Base-by-base conservation (phyloP, 495 filamentous ascomycete species). In the Usnea hakonensis region DNA sequence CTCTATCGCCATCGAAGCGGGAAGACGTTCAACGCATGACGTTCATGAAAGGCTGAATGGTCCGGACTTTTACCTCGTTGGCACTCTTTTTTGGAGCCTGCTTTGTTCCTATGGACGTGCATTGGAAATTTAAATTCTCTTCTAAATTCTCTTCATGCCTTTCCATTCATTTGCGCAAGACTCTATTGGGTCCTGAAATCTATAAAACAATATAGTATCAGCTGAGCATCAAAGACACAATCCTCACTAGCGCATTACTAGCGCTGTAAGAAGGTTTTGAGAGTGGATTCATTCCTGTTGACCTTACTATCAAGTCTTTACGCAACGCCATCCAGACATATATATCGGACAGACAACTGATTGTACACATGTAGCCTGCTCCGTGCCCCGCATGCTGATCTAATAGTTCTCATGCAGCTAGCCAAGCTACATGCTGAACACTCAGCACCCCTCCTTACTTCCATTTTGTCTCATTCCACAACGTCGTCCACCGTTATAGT, bases 371-470 rank as follows among this genome's bases (percentile, higher is more conserved):
- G n/a, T n/a, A n/a, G n/a, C n/a, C n/a, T 32, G 46, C 2, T 30
- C 5, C 23, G 23, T 50, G 46, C 46, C 46, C 46, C 14, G 19
- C 46, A 50, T 17, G 26, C 46, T 50, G 23, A 30, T 26, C 10
- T 30, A 32, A 30, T 0, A 16, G 2, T 50, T 50, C 14, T 30
- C 0, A 50, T 50, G 46, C 26, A 50, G 17, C 26, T 50, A 30
- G 26, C 13, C 26, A 11, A 28, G 44, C 8, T 14, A 5, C 26
- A 4, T 7, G 40, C n/a, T 43, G 40, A n/a, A 3, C 40, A n/a
- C n/a, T n/a, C n/a, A 43, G 26, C 46, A 14, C 46, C 46, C 46
- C 46, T 50, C 55, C 55, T 41, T 38, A 41, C 55, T 57, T 40
- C 55, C n/a, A 26, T 57, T 38, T 0, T 57, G 36, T 57, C 35